phyloP scores from a whole-genome alignment of 768 basidiomycete species.

The Cyathus striatus region DNA sequence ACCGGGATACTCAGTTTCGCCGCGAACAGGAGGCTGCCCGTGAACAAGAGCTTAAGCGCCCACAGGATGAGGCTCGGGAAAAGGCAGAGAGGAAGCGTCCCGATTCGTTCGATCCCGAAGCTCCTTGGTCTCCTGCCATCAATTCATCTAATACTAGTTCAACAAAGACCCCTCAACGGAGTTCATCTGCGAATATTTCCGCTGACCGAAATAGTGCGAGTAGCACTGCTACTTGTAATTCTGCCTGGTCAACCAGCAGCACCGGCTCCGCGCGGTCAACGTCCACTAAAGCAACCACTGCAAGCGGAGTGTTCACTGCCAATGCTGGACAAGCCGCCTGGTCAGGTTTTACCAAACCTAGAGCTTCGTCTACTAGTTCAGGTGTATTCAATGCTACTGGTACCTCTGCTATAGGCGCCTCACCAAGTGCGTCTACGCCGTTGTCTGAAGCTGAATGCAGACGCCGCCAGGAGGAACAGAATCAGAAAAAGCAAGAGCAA shows the following conservation, averaged over 20 bases:
- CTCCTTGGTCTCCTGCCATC: slow-evolving; percentile 18
- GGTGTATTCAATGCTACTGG: no score
- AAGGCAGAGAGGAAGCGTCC: no score
- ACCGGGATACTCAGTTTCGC: no score
- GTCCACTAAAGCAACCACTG: slow-evolving; percentile 20
- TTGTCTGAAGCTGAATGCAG: slow-evolving; percentile 51
- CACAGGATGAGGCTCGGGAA: no score
- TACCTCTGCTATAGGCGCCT: slow-evolving; percentile 18
- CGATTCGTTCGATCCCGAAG: no score
- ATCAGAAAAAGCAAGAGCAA: slow-evolving; percentile 60
- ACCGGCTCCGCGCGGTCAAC: slow-evolving; percentile 18
- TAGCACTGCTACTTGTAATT: slow-evolving; percentile 20
- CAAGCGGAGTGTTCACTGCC: slow-evolving; percentile 13
- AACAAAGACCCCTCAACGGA: slow-evolving; percentile 15
- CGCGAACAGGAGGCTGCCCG: no score
- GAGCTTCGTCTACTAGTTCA: slow-evolving; percentile 29
- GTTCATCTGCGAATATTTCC: slow-evolving; percentile 11
- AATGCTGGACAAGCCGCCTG: slow-evolving; percentile 7
- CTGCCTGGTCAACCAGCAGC: no score
- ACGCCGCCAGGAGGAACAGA: slow-evolving; percentile 59
- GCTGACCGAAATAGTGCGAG: slow-evolving; percentile 13
- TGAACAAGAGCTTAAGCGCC: no score
- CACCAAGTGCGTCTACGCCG: slow-evolving; percentile 11
- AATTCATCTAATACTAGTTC: slow-evolving; percentile 24
- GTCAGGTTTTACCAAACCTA: slow-evolving; percentile 16